Conservation (phyloP, 2,329 filamentous ascomycete species). For the Neodidymelliopsis sp. region DNA sequence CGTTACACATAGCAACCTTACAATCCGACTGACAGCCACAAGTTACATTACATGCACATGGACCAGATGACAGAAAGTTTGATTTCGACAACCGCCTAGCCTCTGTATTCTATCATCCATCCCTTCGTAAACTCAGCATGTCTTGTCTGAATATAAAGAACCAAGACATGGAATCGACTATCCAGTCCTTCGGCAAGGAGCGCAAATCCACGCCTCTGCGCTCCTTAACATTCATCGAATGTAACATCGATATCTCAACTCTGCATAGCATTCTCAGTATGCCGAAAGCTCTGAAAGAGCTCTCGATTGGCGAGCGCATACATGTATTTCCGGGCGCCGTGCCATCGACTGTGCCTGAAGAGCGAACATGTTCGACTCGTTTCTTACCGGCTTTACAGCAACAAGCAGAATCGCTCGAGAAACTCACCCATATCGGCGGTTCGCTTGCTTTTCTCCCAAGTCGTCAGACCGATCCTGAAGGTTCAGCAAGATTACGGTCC, state of each 20-base stretch:
- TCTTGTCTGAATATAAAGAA: conserved; percentile 44
- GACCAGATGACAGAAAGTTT: conserved; percentile 37
- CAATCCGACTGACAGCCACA: conserved; percentile 14
- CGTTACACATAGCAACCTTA: too few relatives aligned
- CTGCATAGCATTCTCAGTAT: conserved; percentile 39
- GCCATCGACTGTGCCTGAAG: conserved; percentile 22
- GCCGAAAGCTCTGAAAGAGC: conserved; percentile 41
- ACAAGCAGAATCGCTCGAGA: conserved; percentile 43
- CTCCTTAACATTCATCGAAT: conserved; percentile 47
- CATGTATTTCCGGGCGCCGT: conserved; percentile 37
- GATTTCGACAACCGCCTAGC: conserved; percentile 31
- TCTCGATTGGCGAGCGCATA: conserved; percentile 44
- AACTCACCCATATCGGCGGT: conserved; percentile 39
- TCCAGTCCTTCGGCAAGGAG: conserved; percentile 17
- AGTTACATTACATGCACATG: conserved; percentile 47
- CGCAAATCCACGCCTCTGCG: conserved; percentile 39
- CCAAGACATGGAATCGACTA: conserved; percentile 17
- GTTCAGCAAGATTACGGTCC: conserved; percentile 30
- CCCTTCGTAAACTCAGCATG: conserved; percentile 40
- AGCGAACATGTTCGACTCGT: conserved; percentile 31
- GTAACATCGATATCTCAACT: conserved; percentile 42
- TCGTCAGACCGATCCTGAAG: conserved; percentile 23
- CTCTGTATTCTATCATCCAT: conserved; percentile 45
- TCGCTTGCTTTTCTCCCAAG: conserved; percentile 18
- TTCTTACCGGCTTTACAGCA: conserved; percentile 40